Evolutionary conservation across 306 rosid species (phyloP).

Genomic region (Sicyos edulis): DNA sequence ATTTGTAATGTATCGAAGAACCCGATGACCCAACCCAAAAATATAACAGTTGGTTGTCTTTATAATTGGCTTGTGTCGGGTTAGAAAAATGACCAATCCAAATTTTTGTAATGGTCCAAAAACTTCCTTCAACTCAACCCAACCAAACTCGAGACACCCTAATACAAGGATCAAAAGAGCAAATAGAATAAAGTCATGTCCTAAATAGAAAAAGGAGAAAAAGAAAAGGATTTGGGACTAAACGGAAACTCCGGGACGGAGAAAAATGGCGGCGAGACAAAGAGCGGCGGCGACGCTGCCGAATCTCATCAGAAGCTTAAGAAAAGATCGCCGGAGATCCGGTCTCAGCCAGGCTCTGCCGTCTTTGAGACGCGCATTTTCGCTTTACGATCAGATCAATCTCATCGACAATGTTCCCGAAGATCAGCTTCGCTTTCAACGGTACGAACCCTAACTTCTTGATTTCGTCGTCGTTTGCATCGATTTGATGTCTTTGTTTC

Average conservation of each 20-base stretch:
- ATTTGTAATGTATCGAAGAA: too few relatives aligned
- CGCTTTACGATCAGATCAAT: conserved; percentile 95
- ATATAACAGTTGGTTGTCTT: too few relatives aligned
- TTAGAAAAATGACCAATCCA: too few relatives aligned
- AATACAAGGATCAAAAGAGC: too few relatives aligned
- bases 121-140: too few relatives aligned
- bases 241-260: not conserved
- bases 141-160: too few relatives aligned
- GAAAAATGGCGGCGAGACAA: conserved; percentile 48
- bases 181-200: not conserved
- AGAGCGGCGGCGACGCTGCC: conserved; percentile 64
- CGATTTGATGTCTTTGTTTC: not conserved
- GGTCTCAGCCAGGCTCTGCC: conserved; percentile 41
- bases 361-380: conserved; percentile 81
- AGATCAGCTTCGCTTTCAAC: conserved; percentile 77
- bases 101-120: too few relatives aligned
- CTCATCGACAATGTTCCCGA: conserved; percentile 80
- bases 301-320: conserved; percentile 59
- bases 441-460: conserved; percentile 28
- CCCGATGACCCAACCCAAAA: too few relatives aligned
- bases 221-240: not conserved
- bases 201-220: not conserved
- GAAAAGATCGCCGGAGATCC: conserved; percentile 46
- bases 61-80: too few relatives aligned
- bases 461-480: not conserved